Evolutionary conservation across 257 asterid genomes (phyloP), one percentile per base, ranked within the genome.

Genomic region (Scutellaria galericulata): DNA sequence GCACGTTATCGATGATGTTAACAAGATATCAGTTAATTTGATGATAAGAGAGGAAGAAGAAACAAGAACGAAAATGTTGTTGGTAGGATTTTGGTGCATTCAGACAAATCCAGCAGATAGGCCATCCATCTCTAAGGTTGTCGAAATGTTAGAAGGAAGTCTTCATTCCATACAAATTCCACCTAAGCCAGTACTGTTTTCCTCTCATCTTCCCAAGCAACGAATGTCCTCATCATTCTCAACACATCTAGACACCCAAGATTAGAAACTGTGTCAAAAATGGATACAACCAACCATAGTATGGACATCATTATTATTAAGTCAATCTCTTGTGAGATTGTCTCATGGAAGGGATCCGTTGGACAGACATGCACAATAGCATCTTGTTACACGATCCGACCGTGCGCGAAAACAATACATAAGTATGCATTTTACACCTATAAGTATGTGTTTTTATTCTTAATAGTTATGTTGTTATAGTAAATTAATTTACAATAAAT

Each of bases 61-160:
- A 65, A 60, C 42, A 6, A 63, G 78, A 50, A 74, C 55, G 61
- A 86, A 83, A 73, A 72, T 86, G 85, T 44, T 77, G 9, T 37
- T 86, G 45, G 85, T 81, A 1, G 88, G 88, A 1, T 57, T 83
- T 44, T 86, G 86, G 86, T 83, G 90, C 75, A 85, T 81, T 57
- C 90, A 81, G 20, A 74, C 78, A 2, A 27, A 1, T 27, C 75
- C 75, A 14, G 59, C 60, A 2, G 82, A 77, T 20, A 70, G 88
- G n/a, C 88, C 56, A 45, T 18, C 56, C 1, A 64, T 64, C 2
- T 44, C 68, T 1, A 63, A 46, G 35, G 50, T 39, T 83, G 80
- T 82, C 14, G 85, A 82, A 42, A 85, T 80, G 87, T 57, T 80
- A 51, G 80, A 85, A 72, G 83, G 81, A 53, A 66, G 66, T 52